These are phyloP conservation scores for Lecanosticta acicola DNA, from an alignment of 2,329 filamentous ascomycete genomes.

Conservation along the genomic window DNA sequence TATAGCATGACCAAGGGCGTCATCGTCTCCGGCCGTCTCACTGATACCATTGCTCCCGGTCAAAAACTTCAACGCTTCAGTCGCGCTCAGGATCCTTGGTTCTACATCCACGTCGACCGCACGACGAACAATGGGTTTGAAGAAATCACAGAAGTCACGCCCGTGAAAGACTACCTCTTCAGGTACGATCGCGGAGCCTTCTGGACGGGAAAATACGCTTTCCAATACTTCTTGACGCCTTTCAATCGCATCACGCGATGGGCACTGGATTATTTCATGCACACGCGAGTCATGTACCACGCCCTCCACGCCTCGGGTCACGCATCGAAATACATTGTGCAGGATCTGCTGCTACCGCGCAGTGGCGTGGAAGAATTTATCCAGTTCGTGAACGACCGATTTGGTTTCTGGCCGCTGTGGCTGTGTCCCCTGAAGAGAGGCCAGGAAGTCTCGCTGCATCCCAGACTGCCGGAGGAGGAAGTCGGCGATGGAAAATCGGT, in stretches of 20 bases:
- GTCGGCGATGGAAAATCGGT: constrained; percentile 9
- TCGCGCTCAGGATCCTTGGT: constrained; percentile 62
- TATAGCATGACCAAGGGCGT: constrained; percentile 41
- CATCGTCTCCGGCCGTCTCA: constrained; percentile 38
- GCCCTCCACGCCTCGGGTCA: constrained; percentile 54
- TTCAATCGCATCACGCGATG: constrained; percentile 56
- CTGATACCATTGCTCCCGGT: constrained; percentile 29
- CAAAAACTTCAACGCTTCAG: constrained; percentile 45
- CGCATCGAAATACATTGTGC: constrained; percentile 54
- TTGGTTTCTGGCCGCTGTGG: constrained; percentile 54
- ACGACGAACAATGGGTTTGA: constrained; percentile 38
- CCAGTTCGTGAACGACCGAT: constrained; percentile 45
- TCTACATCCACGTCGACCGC: constrained; percentile 61
- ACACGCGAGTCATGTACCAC: constrained; percentile 57
- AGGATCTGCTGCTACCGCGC: constrained; percentile 58
- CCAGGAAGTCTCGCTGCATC: constrained; percentile 15
- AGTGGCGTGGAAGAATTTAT: constrained; percentile 48
- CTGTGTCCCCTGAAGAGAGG: constrained; percentile 46
- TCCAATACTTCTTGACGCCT: constrained; percentile 55
- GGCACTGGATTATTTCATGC: constrained; percentile 56
- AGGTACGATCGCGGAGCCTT: constrained; percentile 61
- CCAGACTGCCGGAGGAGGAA: neutral
- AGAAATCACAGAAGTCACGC: constrained; percentile 31
- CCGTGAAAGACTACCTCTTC: constrained; percentile 52
- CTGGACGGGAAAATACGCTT: constrained; percentile 58